phyloP scores from a whole-genome alignment of 345 rosid species.

The Psidium guajava region DNA sequence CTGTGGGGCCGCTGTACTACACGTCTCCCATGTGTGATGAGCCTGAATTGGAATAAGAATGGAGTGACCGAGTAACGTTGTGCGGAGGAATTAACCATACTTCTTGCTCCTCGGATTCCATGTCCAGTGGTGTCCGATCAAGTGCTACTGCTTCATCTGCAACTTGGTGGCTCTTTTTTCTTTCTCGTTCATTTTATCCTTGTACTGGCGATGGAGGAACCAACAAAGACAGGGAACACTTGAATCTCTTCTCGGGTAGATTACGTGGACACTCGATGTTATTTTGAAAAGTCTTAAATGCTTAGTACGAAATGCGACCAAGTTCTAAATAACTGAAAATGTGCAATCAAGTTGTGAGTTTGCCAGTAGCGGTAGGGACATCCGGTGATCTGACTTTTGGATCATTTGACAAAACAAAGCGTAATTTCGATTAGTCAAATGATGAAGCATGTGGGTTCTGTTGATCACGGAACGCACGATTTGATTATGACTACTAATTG shows the following conservation, averaged over 20 bases:
- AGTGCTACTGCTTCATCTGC: not conserved
- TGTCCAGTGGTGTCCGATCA: not conserved
- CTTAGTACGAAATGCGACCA: not conserved
- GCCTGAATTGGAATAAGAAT: slow-evolving; percentile 17
- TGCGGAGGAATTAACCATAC: not conserved
- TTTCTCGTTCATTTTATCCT: not conserved
- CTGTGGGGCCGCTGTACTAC: slow-evolving; percentile 42
- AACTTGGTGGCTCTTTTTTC: not conserved
- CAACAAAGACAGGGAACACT: not conserved
- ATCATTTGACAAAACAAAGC: not conserved
- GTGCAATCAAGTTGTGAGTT: not conserved
- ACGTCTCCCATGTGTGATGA: slow-evolving; percentile 64
- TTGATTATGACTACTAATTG: not conserved
- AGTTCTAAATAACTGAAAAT: not conserved
- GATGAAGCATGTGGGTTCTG: not conserved
- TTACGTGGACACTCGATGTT: not conserved
- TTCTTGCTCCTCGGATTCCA: not conserved
- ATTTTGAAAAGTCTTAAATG: not conserved
- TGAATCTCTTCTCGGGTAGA: not conserved
- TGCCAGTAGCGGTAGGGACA: not conserved
- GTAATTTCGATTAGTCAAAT: not conserved
- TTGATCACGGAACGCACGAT: too few relatives aligned
- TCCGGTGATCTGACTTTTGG: not conserved
- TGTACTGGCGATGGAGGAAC: not conserved
- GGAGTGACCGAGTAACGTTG: not conserved